A percentile compares a stretch with the other conserved stretches of the same genome.
Conservation (phyloP, 2,329 filamentous ascomycete genomes). For the Albophoma yamanashiensis region DNA sequence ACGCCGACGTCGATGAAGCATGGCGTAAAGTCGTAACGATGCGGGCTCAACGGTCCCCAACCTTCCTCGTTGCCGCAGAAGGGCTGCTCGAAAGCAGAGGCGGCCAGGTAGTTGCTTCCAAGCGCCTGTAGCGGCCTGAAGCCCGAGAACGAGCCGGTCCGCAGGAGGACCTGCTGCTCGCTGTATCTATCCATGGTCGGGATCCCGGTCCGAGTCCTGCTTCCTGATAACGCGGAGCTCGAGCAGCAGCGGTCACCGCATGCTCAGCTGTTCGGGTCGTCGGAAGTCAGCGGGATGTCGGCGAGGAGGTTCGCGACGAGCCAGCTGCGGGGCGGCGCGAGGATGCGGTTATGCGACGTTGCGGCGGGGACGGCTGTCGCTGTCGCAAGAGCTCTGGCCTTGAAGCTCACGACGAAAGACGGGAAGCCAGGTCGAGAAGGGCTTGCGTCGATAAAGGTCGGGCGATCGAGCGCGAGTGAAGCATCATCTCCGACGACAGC, state of each 20-base stretch:
- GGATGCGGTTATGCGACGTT: not conserved
- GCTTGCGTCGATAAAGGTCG: not conserved
- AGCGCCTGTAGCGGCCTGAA: constrained; percentile 39
- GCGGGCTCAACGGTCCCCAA: constrained; percentile 85
- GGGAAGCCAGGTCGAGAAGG: not conserved
- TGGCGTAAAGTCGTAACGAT: constrained; percentile 88
- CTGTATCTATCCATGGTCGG: constrained; percentile 16
- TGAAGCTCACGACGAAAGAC: not conserved
- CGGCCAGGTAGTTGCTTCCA: constrained; percentile 49
- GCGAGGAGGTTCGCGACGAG: not conserved
- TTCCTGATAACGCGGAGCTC: constrained; percentile 9
- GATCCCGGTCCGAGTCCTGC: not conserved
- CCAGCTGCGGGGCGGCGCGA: not conserved
- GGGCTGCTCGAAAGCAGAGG: constrained; percentile 47
- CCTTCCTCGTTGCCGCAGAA: constrained; percentile 85
- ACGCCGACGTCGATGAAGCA: constrained; percentile 95
- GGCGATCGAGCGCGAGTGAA: not conserved
- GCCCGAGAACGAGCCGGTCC: constrained; percentile 52
- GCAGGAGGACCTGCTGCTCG: constrained; percentile 37
- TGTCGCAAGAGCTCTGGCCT: not conserved
- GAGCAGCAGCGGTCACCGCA: constrained; percentile 5
- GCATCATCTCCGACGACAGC: not conserved
- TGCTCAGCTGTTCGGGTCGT: constrained; percentile 9
- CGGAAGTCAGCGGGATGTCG: constrained; percentile 2
- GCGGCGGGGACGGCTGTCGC: not conserved